Percentiles rank a stretch among this genome's conserved stretches.
These are phyloP conservation scores for Hymenoscyphus fraxineus DNA, from an alignment of 2,329 filamentous ascomycete species.

Conservation along the genomic window DNA sequence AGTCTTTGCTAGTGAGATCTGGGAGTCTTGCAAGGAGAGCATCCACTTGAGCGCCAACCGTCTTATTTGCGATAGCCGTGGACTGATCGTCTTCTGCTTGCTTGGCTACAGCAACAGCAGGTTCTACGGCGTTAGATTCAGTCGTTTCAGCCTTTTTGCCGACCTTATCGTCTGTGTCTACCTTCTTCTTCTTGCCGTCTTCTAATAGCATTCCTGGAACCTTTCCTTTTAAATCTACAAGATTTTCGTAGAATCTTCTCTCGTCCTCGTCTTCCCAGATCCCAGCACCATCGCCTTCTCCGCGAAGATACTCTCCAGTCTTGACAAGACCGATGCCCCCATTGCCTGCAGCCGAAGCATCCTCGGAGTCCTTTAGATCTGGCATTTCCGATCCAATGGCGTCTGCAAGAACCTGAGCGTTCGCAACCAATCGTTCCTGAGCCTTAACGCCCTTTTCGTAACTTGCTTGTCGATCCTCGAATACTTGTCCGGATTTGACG, in stretches of 20 bases:
- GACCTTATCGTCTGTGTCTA: constrained; percentile 74
- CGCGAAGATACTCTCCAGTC: constrained; percentile 86
- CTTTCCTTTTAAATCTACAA: constrained; percentile 92
- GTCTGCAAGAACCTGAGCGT: constrained; percentile 88
- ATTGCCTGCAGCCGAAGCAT: constrained; percentile 59
- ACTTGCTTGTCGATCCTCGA: constrained; percentile 92
- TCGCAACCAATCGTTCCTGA: constrained; percentile 84
- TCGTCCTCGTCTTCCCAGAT: constrained; percentile 99
- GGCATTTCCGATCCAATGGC: constrained; percentile 89
- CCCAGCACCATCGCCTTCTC: constrained; percentile 82
- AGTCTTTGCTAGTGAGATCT: constrained; percentile 85
- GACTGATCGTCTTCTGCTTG: constrained; percentile 72
- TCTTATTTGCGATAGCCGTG: constrained; percentile 94
- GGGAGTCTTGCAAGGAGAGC: constrained; percentile 82
- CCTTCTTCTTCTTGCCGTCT: constrained; percentile 90
- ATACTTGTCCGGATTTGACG: constrained; percentile 96
- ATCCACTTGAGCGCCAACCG: constrained; percentile 94
- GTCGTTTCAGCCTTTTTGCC: constrained; percentile 69
- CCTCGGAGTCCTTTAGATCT: constrained; percentile 79
- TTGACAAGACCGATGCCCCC: constrained; percentile 90
- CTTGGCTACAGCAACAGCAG: constrained; percentile 45
- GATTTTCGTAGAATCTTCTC: constrained; percentile 94
- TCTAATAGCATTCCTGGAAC: constrained; percentile 92
- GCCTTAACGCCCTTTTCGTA: constrained; percentile 92
- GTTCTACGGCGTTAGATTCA: constrained; percentile 39